Evolutionary conservation across 257 asterid species (phyloP).

Genomic region (Nemophila menziesii): DNA sequence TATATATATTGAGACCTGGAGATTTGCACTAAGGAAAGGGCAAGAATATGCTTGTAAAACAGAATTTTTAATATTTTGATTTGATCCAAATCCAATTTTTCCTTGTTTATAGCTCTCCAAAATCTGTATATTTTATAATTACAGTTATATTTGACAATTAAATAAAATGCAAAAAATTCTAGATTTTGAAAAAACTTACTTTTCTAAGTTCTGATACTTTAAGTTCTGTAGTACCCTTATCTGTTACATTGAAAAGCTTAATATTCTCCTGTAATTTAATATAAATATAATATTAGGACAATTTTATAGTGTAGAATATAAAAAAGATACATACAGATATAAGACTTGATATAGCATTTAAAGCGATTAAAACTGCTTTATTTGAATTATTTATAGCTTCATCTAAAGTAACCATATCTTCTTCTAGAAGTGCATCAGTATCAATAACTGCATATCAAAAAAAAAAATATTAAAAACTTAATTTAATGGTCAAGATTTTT

Average conservation of each 20-base stretch:
- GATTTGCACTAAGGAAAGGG: conserved; percentile 64
- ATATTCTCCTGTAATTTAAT: conserved; percentile 46
- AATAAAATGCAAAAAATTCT: background rate
- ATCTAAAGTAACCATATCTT: conserved; percentile 82
- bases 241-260: conserved; percentile 40
- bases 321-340: conserved; percentile 35
- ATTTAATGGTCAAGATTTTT: conserved; percentile 8
- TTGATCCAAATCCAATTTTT: conserved; percentile 81
- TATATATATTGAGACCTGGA: conserved; percentile 35
- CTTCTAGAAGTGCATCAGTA: conserved; percentile 75
- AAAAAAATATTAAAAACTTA: conserved; percentile 4
- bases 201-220: conserved; percentile 42
- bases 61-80: conserved; percentile 51
- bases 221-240: conserved; percentile 36
- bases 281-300: conserved; percentile 10
- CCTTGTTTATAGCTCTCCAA: conserved; percentile 47
- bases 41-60: conserved; percentile 65
- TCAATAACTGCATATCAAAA: conserved; percentile 62
- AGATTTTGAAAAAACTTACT: conserved; percentile 27
- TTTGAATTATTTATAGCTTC: conserved; percentile 79
- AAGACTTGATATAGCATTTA: conserved; percentile 67
- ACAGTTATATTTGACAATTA: conserved; percentile 12
- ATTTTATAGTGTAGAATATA: conserved; percentile 7
- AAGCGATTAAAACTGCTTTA: conserved; percentile 82
- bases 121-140: conserved; percentile 53